Evolutionary conservation across 148 eudicot genomes (phyloP).

Genomic region (Rhododendron molle): DNA sequence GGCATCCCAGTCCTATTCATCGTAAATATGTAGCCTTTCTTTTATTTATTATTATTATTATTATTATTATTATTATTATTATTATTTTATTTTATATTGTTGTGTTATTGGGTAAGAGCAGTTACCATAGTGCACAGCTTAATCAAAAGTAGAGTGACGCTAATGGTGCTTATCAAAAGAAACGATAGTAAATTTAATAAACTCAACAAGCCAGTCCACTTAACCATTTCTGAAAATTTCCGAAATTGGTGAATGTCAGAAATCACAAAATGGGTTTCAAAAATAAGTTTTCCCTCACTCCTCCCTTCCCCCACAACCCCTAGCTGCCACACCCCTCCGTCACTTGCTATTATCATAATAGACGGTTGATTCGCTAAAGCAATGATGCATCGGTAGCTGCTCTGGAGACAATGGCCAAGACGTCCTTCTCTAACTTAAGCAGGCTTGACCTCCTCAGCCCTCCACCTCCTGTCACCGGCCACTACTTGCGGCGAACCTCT

Average conservation of each 20-base stretch:
- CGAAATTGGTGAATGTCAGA: neutral
- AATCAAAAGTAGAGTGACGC: neutral
- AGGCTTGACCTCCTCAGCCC: neutral
- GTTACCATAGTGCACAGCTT: neutral
- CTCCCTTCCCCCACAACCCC: neutral
- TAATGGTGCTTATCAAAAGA: neutral
- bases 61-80: neutral
- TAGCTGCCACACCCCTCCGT: neutral
- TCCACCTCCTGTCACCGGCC: neutral
- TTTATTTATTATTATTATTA: neutral
- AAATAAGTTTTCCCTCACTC: neutral
- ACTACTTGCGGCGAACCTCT: neutral
- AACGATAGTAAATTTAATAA: neutral
- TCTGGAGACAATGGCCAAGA: no score
- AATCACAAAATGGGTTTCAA: neutral
- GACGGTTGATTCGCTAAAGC: no score
- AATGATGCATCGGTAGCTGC: no score
- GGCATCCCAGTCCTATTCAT: conserved; percentile 5
- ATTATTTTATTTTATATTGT: neutral
- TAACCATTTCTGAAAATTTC: neutral
- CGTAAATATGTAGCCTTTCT: neutral
- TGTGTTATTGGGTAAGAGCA: neutral
- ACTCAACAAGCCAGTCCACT: neutral
- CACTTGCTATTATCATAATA: neutral
- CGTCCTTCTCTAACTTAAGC: no score